Percentiles rank a stretch among this genome's conserved stretches.
Evolutionary conservation across 1,139 yeast species (phyloP).

Genomic region (Kodamaea sp.): DNA sequence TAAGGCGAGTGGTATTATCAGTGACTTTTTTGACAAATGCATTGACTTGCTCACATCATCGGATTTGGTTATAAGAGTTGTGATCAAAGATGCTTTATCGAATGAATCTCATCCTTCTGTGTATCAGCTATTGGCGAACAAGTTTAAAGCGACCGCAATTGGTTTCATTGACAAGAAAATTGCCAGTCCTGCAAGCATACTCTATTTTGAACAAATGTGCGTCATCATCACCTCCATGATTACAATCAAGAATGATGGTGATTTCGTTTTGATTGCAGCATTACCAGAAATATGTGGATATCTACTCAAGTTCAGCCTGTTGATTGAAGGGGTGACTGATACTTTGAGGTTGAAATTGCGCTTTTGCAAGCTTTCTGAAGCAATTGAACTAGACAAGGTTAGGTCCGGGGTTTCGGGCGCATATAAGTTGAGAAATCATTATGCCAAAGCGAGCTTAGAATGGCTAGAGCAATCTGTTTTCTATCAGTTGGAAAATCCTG

Average conservation of each 20-base stretch:
- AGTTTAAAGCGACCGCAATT: conserved; percentile 29
- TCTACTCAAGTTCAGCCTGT: conserved; percentile 33
- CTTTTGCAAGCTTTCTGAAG: conserved; percentile 55
- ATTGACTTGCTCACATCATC: conserved; percentile 48
- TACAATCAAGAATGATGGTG: conserved; percentile 36
- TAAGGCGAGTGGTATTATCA: conserved; percentile 32
- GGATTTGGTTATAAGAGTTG: conserved; percentile 51
- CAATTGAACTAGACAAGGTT: conserved; percentile 45
- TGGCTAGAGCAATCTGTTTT: conserved; percentile 68
- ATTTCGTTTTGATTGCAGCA: conserved; percentile 36
- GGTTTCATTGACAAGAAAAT: conserved; percentile 27
- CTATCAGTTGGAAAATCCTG: conserved; percentile 11
- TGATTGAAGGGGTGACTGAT: conserved; percentile 36
- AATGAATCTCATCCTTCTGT: conserved; percentile 51
- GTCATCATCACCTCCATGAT: conserved; percentile 43
- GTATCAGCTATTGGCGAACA: conserved; percentile 36
- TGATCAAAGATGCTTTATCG: conserved; percentile 46
- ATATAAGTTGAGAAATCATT: conserved; percentile 55
- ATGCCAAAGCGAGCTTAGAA: conserved; percentile 59
- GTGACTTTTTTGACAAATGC: conserved; percentile 52
- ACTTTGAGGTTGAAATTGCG: conserved; percentile 56
- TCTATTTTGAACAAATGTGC: conserved; percentile 42
- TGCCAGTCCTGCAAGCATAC: conserved; percentile 32
- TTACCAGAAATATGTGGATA: conserved; percentile 35
- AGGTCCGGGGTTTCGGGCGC: conserved; percentile 55